Base-by-base conservation (phyloP, 192 early-diverging fungal species). In the Coemansia sp. region DNA sequence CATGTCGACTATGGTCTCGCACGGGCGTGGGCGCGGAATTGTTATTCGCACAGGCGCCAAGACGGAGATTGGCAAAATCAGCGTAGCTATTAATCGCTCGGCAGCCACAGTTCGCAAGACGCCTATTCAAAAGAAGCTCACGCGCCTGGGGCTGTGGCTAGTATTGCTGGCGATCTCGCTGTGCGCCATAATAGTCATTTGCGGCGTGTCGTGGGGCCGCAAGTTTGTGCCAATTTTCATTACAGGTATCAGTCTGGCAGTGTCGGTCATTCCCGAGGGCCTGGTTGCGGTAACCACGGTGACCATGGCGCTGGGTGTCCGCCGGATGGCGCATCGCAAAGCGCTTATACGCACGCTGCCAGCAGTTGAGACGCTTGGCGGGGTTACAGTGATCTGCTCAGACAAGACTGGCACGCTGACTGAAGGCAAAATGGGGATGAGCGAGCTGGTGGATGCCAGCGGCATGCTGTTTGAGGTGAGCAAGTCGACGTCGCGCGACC, bases 401-500 rank as follows among this genome's bases (percentile, higher is more conserved):
- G 96, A 98, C 75, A 98, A 98, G 85, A 88, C 86, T 2, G 96
- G 96, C 16, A 98, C 96, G 0, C 75, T 98, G n/a, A 98, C 96
- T 6, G 93, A 97, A 81, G 95, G 95, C 52, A 95, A 96, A 66
- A 98, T 98, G 96, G 93, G 93, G 14, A 87, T 93, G 5, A 77
- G 88, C 39, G 84, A 90, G 70, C 82, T 96, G 27, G 75, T 83
- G 1, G 81, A 74, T 19, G 71, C 81, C 53, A 69, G 56, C 51
- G 69, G 69, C 52, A 35, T 70, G 57, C 43, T 56, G 67, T 85
- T 67, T 59, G 68, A 71, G 57, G 68, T 77, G 43, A 71, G 51
- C 91, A 93, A 74, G 85, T 87, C 71, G 64, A 90, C 65, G 77
- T 97, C 54, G 85, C 74, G 69, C 62, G 68, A 82, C 31, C 80